Evolutionary conservation across 768 basidiomycete genomes (phyloP).

Genomic region (Xerocomellus dryophilus): DNA sequence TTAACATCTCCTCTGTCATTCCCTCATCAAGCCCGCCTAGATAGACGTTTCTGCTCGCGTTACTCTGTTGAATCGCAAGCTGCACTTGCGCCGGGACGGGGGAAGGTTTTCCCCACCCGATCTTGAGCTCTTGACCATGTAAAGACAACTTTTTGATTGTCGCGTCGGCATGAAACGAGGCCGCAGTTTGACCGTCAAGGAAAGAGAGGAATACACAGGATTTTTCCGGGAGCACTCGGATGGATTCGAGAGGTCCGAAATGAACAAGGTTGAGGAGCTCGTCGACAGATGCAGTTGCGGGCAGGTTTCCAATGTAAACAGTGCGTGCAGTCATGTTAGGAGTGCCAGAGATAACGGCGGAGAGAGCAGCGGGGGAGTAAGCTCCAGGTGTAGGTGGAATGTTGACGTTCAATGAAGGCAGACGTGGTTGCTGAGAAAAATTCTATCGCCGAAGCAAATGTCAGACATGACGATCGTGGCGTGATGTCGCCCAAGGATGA

Average conservation of each 20-base stretch:
- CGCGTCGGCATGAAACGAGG: slow-evolving; percentile 96
- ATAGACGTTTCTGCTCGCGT: slow-evolving; percentile 95
- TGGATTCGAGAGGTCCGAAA: slow-evolving; percentile 93
- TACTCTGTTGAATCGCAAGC: slow-evolving; percentile 85
- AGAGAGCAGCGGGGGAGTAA: slow-evolving; percentile 77
- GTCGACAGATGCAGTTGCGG: slow-evolving; percentile 93
- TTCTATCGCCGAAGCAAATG: slow-evolving; percentile 30
- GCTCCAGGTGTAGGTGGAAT: slow-evolving; percentile 71
- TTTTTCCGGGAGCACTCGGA: slow-evolving; percentile 94
- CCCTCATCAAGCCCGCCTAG: slow-evolving; percentile 89
- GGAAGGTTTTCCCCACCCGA: slow-evolving; percentile 97
- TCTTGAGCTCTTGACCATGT: slow-evolving; percentile 95
- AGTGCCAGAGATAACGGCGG: slow-evolving; percentile 62
- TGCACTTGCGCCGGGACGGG: slow-evolving; percentile 84
- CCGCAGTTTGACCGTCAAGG: slow-evolving; percentile 88
- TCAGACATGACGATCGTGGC: neutral
- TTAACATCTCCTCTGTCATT: slow-evolving; percentile 86
- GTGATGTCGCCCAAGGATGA: neutral
- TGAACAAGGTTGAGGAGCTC: slow-evolving; percentile 97
- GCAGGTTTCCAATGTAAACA: slow-evolving; percentile 96
- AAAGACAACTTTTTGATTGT: slow-evolving; percentile 90
- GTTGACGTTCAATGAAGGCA: slow-evolving; percentile 61
- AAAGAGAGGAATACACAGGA: slow-evolving; percentile 98
- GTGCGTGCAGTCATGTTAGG: slow-evolving; percentile 75
- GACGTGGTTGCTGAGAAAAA: slow-evolving; percentile 46